phyloP scores from a whole-genome alignment of 192 early-diverging fungal species.

The Phycomyces blakesleeanus region DNA sequence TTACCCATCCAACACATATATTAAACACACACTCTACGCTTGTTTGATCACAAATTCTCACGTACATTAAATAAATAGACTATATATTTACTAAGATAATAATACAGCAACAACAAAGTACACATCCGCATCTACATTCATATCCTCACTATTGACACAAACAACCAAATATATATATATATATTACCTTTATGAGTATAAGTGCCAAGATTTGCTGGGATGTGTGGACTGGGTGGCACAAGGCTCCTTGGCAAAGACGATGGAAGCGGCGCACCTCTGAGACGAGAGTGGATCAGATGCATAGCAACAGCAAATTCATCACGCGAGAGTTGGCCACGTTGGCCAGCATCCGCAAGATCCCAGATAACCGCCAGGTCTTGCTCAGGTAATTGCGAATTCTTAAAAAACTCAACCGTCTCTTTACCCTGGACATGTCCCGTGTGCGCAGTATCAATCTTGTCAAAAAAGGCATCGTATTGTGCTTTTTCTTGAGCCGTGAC shows the following conservation, averaged over 20 bases:
- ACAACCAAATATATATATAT: too few species aligned
- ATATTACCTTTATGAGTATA: not conserved
- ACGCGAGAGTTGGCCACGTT: slow-evolving; percentile 54
- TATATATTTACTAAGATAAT: too few species aligned
- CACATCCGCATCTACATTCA: too few species aligned
- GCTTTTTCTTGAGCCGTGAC: slow-evolving; percentile 67
- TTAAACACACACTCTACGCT: too few species aligned
- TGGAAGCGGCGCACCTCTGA: slow-evolving; percentile 53
- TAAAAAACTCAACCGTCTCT: slow-evolving; percentile 36
- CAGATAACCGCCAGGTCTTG: slow-evolving; percentile 31
- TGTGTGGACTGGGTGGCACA: slow-evolving; percentile 55
- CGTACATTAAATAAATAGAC: too few species aligned
- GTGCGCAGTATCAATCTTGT: slow-evolving; percentile 58
- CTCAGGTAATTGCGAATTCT: slow-evolving; percentile 33
- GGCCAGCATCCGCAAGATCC: slow-evolving; percentile 67
- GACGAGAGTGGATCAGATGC: slow-evolving; percentile 64
- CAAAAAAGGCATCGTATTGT: slow-evolving; percentile 76
- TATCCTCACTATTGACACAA: too few species aligned
- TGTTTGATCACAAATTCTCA: too few species aligned
- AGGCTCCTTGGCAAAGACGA: slow-evolving; percentile 49
- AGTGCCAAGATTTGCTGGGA: not conserved
- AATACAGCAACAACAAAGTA: too few species aligned
- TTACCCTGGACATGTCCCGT: slow-evolving; percentile 62
- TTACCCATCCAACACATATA: too few species aligned
- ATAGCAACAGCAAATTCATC: slow-evolving; percentile 84